phyloP scores from a whole-genome alignment of 139 green algal species.

The Desmodesmus armatus region DNA sequence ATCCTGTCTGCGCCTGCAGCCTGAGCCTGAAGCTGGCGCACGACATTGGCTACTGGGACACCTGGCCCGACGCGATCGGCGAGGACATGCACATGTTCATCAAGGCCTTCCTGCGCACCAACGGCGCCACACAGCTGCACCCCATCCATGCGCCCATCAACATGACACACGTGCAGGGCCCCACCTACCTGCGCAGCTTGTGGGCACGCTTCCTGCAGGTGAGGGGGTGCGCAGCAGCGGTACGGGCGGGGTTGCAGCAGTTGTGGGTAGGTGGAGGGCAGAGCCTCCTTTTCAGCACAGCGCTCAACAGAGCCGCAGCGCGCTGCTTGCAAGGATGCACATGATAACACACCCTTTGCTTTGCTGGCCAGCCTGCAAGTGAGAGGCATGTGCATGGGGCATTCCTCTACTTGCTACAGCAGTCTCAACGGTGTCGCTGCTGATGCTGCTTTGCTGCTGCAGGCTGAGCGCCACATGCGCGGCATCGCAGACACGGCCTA shows the following conservation, averaged over 20 bases:
- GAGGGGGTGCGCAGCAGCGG: no score
- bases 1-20: slow-evolving; percentile 6
- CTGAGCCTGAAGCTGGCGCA: slow-evolving; percentile 44
- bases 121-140: slow-evolving; percentile 32
- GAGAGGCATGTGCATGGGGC: not conserved
- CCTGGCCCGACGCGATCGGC: slow-evolving; percentile 55
- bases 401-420: not conserved
- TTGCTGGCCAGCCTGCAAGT: not conserved
- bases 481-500: slow-evolving; percentile 58
- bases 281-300: not conserved
- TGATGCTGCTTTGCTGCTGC: slow-evolving; percentile 9
- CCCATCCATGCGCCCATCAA: slow-evolving; percentile 53
- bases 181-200: slow-evolving; percentile 14
- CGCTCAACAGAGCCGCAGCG: no score
- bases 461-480: slow-evolving; percentile 59
- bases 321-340: not conserved
- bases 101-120: slow-evolving; percentile 55
- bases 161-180: slow-evolving; percentile 52
- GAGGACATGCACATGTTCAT: slow-evolving; percentile 64
- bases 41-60: slow-evolving; percentile 56
- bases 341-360: not conserved
- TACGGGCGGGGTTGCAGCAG: not conserved
- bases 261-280: not conserved
- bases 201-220: slow-evolving; percentile 52
- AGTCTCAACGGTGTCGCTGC: no score